Conservation (phyloP, 805 yeast genomes). For the Ogataea thermomethanolica region DNA sequence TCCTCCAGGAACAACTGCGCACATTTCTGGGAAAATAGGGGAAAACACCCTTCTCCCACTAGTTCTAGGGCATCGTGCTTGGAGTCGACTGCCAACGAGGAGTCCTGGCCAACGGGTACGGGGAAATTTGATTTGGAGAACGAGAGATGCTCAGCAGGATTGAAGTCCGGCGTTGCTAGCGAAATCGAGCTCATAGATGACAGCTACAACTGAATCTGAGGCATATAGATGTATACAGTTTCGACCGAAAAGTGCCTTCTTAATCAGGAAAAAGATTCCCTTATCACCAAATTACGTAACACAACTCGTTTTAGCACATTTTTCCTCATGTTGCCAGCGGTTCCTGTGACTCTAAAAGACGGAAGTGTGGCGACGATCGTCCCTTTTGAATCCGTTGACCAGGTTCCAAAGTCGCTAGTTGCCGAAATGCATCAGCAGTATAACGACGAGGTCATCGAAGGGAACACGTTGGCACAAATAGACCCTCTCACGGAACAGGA, state of each 20-base stretch:
- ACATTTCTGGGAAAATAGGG: conserved; percentile 44
- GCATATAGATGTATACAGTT: not conserved
- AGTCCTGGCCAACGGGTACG: conserved; percentile 12
- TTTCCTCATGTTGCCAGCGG: not conserved
- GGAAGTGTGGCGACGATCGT: conserved; percentile 45
- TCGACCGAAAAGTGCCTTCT: conserved; percentile 7
- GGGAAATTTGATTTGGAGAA: conserved; percentile 15
- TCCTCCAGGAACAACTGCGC: conserved; percentile 41
- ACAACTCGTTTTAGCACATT: not conserved
- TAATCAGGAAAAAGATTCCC: conserved; percentile 8
- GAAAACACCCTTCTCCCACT: conserved; percentile 34
- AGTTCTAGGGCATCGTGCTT: conserved; percentile 22
- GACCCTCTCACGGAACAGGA: conserved; percentile 41
- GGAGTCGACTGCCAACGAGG: conserved; percentile 6
- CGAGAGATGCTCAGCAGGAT: conserved; percentile 25
- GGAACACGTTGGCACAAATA: conserved; percentile 70
- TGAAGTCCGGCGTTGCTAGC: conserved; percentile 18
- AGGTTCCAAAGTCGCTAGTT: conserved; percentile 51
- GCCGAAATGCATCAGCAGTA: conserved; percentile 47
- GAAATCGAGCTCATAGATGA: conserved; percentile 1
- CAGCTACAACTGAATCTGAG: not conserved
- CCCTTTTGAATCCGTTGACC: conserved; percentile 48
- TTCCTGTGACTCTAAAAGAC: conserved; percentile 25
- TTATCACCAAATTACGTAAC: conserved; percentile 4
- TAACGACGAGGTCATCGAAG: conserved; percentile 65